Evolutionary conservation across 768 basidiomycete genomes (phyloP).

Genomic region (Daedalea quercina): DNA sequence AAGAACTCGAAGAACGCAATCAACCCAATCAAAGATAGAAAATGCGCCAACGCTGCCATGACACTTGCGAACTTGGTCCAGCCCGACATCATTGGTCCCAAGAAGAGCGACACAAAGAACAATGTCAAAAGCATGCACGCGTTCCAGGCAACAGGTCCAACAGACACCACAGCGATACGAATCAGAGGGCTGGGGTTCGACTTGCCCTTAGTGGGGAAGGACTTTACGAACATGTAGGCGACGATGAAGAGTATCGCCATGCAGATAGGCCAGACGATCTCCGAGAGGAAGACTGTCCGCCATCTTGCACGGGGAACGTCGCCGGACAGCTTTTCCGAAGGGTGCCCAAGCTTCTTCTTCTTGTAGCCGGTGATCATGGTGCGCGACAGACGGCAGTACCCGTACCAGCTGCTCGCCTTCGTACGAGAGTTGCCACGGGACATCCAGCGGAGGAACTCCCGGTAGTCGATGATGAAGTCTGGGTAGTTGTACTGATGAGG

Average conservation of each 20-base stretch:
- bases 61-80: constrained; percentile 87
- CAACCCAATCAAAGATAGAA: constrained; percentile 72
- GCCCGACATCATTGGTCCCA: constrained; percentile 82
- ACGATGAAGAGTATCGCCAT: constrained; percentile 72
- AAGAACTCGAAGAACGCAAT: constrained; percentile 95
- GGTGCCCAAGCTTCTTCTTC: constrained; percentile 97
- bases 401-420: constrained; percentile 98
- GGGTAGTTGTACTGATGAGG: constrained; percentile 98
- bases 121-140: constrained; percentile 76
- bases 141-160: constrained; percentile 96
- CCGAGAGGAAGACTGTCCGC: constrained; percentile 76
- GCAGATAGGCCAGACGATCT: constrained; percentile 77
- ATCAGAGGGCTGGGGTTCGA: constrained; percentile 78
- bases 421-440: constrained; percentile 95
- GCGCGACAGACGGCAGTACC: constrained; percentile 94
- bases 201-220: constrained; percentile 67
- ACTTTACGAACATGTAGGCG: constrained; percentile 91
- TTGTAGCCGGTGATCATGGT: constrained; percentile 99
- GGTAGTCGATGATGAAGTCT: constrained; percentile 98
- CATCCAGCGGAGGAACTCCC: constrained; percentile 99
- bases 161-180: constrained; percentile 79
- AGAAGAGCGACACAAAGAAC: constrained; percentile 89
- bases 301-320: constrained; percentile 91
- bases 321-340: constrained; percentile 93
- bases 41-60: constrained; percentile 90